phyloP scores from a whole-genome alignment of 2,329 filamentous ascomycete genomes.

The Alternaria gansuensis region DNA sequence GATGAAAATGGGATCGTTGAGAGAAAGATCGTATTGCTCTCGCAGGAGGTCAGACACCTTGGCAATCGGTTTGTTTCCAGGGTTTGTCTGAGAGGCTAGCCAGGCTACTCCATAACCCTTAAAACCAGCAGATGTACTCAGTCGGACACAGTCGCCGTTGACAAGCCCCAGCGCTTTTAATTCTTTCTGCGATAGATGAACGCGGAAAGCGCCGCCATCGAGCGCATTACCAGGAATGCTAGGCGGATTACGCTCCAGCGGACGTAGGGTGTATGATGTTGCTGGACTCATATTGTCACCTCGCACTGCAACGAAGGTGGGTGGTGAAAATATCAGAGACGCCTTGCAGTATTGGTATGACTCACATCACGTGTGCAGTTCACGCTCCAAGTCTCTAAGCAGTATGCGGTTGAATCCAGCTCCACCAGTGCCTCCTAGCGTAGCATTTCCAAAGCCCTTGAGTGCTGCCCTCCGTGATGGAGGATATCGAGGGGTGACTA shows the following conservation, averaged over 20 bases:
- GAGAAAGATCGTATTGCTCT: constrained; percentile 74
- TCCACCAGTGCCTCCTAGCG: constrained; percentile 3
- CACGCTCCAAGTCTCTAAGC: background rate
- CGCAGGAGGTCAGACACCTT: constrained; percentile 78
- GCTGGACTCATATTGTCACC: constrained; percentile 32
- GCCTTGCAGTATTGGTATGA: constrained; percentile 9
- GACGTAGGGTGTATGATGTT: constrained; percentile 62
- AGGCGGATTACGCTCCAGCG: constrained; percentile 59
- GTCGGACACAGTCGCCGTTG: constrained; percentile 67
- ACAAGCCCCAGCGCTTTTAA: constrained; percentile 64
- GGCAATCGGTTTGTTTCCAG: constrained; percentile 50
- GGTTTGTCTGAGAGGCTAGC: constrained; percentile 60
- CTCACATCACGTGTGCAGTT: constrained; percentile 14
- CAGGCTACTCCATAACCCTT: constrained; percentile 70
- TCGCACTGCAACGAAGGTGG: constrained; percentile 3
- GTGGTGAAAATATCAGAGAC: constrained; percentile 4
- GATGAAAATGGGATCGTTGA: constrained; percentile 66
- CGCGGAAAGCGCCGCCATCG: constrained; percentile 67
- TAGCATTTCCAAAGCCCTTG: constrained; percentile 1
- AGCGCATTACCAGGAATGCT: constrained; percentile 58
- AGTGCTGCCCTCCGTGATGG: constrained; percentile 18
- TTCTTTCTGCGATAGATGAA: constrained; percentile 65
- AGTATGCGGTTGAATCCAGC: background rate
- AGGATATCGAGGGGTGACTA: constrained; percentile 30
- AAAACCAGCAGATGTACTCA: constrained; percentile 56